Evolutionary conservation across 306 rosid genomes (phyloP), one percentile per base, ranked within the genome.

Genomic region (Lupinus albus): DNA sequence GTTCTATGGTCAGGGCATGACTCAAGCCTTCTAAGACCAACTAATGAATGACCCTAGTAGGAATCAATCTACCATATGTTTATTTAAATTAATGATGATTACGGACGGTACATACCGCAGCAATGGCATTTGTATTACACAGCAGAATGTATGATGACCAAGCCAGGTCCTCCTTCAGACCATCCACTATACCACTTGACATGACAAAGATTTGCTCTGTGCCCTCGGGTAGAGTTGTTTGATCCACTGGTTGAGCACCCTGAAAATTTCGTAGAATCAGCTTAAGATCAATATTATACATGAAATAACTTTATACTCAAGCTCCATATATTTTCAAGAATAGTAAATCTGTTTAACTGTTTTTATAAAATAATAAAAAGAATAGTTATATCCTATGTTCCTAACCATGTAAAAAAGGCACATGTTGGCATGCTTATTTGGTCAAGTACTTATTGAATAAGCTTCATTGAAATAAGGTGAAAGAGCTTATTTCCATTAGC

Each of bases 61-160:
- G 4, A 25, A 25, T 25, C 4, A 25, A 25, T 4, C 30, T 25
- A 25, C 30, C 30, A 25, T 25, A 4, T 25, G 10, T 73, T 58
- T 36, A 32, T 38, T 44, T 18, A 25, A 51, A 62, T 45, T 10
- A 6, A 28, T 16, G 30, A 25, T 25, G 30, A 25, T 59, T 56
- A 66, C 16, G 42, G 32, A 72, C 3, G 68, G 4, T 41, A 49
- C 66, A 48, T 88, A 90, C 99, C 84, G 51, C 88, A 41, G 90
- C 75, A 46, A 85, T 59, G 51, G 92, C 80, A 73, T 79, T 89
- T 62, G 96, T 86, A 76, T 84, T 93, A 59, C 93, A 91, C 75
- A 93, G 72, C 76, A 89, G 69, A 74, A 89, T 59, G 64, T 89
- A 93, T 1, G 95, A 88, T 17, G 96, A 84, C 98, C 98, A 89